Base-by-base conservation (phyloP, 2,329 filamentous ascomycete genomes). In the Aspergillus bombycis region DNA sequence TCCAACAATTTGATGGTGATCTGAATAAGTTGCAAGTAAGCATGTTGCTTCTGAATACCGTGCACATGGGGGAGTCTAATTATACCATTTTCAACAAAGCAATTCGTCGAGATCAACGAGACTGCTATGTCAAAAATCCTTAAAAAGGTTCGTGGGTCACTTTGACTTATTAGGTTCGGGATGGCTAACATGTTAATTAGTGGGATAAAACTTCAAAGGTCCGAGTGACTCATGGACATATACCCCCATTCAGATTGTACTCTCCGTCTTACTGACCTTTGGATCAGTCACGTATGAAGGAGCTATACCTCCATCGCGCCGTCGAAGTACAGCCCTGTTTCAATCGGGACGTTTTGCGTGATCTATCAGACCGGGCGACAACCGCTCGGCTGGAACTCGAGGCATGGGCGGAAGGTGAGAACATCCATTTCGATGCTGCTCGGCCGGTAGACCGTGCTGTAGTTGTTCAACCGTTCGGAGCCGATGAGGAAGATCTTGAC, bases 121-220 rank as follows among this genome's bases (percentile, higher is more conserved):
- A 97, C 93, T 1, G 95, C 94, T 19, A 97, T 98, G 77, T 97
- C 94, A 32, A 99, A 99, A 79, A 99, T 99, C 64, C 82, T 99
- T 67, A 99, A 99, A 82, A 99, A 99, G 86, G 87, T 89, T 74
- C 65, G 82, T 77, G 62, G 36, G 28, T 14, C 26, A 28, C 41
- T 19, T 45, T 55, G 59, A 43, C 43, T 60, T 59, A 62, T 66
- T 71, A 57, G 62, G 26, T 63, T 63, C 62, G 21, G 48, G 19
- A 64, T 66, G 21, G 66, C 70, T 74, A 62, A 74, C 69, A 21
- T 58, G 16, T 59, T 34, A 53, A 62, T 59, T 75, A 89, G 87
- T 99, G 95, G 95, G 95, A 99, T 81, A 99, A 99, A 86, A 97
- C 94, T 1, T 97, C 94, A 70, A 99, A 98, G 85, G 87, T 89